Percentiles rank a stretch among this genome's conserved stretches.
phyloP scores from a whole-genome alignment of 1,139 yeast genomes.

The Neolecta irregularis region DNA sequence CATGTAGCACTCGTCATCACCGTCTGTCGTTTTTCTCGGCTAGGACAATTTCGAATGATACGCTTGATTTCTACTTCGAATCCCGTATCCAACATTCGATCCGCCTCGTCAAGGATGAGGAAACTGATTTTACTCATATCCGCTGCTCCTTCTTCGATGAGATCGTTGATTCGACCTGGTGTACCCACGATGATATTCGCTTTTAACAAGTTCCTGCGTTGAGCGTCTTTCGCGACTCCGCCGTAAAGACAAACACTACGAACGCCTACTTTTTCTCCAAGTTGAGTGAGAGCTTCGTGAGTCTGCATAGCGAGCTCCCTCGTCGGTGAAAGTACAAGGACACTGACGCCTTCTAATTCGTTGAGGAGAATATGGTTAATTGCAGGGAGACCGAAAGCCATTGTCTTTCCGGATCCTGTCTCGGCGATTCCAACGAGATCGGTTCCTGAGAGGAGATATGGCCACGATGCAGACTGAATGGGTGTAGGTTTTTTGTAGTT shows the following conservation, averaged over 20 bases:
- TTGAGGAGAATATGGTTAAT: constrained; percentile 40
- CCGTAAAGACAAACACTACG: constrained; percentile 84
- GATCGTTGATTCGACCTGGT: constrained; percentile 88
- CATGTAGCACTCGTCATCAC: constrained; percentile 83
- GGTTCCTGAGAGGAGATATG: constrained; percentile 59
- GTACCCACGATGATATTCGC: constrained; percentile 84
- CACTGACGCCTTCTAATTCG: constrained; percentile 39
- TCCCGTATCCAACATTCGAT: constrained; percentile 93
- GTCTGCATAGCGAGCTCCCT: constrained; percentile 94
- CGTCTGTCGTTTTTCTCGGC: constrained; percentile 46
- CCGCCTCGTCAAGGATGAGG: constrained; percentile 91
- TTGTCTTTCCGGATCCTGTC: constrained; percentile 95
- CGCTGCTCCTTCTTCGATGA: constrained; percentile 76
- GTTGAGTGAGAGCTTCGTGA: constrained; percentile 45
- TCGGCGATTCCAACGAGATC: constrained; percentile 97
- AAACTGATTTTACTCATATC: constrained; percentile 54
- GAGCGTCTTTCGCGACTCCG: constrained; percentile 93
- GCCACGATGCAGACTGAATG: constrained; percentile 96
- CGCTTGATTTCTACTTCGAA: constrained; percentile 89
- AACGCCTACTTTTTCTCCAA: constrained; percentile 47
- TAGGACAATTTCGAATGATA: constrained; percentile 45
- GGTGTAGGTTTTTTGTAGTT: constrained; percentile 87
- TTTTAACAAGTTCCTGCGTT: constrained; percentile 41
- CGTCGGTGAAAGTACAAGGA: constrained; percentile 84
- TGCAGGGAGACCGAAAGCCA: constrained; percentile 98